Evolutionary conservation across 2,329 filamentous ascomycete genomes (phyloP).

Genomic region (Fusarium sp.): DNA sequence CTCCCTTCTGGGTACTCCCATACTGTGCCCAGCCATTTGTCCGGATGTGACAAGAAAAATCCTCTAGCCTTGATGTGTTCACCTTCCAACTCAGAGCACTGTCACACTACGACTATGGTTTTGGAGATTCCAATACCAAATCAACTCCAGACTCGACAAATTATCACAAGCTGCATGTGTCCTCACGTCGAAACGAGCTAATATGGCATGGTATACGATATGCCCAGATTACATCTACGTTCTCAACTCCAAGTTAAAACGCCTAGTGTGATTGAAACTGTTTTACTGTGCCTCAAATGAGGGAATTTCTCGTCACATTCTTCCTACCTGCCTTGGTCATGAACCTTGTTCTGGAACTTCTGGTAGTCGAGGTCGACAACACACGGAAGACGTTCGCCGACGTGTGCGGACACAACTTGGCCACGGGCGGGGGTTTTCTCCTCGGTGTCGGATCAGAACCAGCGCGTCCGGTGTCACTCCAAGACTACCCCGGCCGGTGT

Average conservation of each 20-base stretch:
- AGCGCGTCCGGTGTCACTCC: constrained; percentile 22
- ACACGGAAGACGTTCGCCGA: constrained; percentile 19
- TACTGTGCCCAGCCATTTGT: constrained; percentile 9
- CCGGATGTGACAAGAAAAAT: constrained; percentile 8
- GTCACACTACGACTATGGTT: not conserved
- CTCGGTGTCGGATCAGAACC: constrained; percentile 42
- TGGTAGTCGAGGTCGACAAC: constrained; percentile 5
- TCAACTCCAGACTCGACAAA: not conserved
- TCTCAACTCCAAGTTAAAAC: not conserved
- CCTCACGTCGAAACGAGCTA: not conserved
- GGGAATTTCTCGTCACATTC: constrained; percentile 29
- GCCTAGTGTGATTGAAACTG: constrained; percentile 7
- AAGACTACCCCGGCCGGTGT: constrained; percentile 19
- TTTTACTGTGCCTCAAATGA: constrained; percentile 18
- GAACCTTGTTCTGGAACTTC: constrained; percentile 27
- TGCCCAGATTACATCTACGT: constrained; percentile 1
- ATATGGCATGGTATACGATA: not conserved
- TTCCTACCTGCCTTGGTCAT: constrained; percentile 27
- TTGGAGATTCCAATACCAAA: not conserved
- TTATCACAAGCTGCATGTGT: not conserved
- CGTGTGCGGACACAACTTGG: constrained; percentile 18
- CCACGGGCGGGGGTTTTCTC: constrained; percentile 27
- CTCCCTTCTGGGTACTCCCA: not conserved
- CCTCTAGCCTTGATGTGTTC: not conserved
- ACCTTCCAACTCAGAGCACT: not conserved